phyloP scores from a whole-genome alignment of 2,329 filamentous ascomycete genomes.

The Stachybotrys chlorohalonatus region DNA sequence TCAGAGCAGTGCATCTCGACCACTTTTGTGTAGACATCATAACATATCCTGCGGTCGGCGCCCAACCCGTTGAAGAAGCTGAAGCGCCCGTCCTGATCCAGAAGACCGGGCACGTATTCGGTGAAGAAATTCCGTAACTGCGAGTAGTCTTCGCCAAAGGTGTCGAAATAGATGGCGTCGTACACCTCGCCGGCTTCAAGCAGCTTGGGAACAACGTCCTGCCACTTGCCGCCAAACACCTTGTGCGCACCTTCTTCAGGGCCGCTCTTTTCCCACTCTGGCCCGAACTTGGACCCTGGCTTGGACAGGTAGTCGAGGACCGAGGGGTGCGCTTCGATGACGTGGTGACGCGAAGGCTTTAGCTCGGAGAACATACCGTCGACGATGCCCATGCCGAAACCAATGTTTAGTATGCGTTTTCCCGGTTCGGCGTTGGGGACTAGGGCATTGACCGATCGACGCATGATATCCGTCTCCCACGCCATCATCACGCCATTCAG shows the following conservation, averaged over 20 bases:
- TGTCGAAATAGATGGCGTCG: slow-evolving; percentile 94
- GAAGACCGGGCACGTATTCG: slow-evolving; percentile 72
- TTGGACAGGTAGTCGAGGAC: slow-evolving; percentile 57
- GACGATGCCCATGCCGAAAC: slow-evolving; percentile 86
- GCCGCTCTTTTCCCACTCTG: slow-evolving; percentile 43
- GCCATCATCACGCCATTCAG: slow-evolving; percentile 90
- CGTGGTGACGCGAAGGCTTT: slow-evolving; percentile 63
- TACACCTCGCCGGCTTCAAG: slow-evolving; percentile 61
- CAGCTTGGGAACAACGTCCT: slow-evolving; percentile 64
- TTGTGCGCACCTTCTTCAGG: slow-evolving; percentile 60
- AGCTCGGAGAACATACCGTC: slow-evolving; percentile 66
- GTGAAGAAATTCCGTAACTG: slow-evolving; percentile 81
- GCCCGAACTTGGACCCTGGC: slow-evolving; percentile 41
- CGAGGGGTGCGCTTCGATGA: slow-evolving; percentile 75
- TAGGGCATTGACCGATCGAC: slow-evolving; percentile 60
- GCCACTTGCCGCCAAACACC: slow-evolving; percentile 65
- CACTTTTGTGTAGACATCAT: slow-evolving; percentile 91
- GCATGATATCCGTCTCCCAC: slow-evolving; percentile 86
- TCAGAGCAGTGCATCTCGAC: slow-evolving; percentile 86
- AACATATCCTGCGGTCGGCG: slow-evolving; percentile 84
- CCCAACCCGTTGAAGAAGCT: slow-evolving; percentile 89
- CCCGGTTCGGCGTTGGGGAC: slow-evolving; percentile 38
- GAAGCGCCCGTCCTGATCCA: slow-evolving; percentile 66
- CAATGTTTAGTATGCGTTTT: slow-evolving; percentile 71
- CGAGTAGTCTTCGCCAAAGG: slow-evolving; percentile 87